Conservation (phyloP, 352 stramenopile species). For the Sclerospora graminicola region DNA sequence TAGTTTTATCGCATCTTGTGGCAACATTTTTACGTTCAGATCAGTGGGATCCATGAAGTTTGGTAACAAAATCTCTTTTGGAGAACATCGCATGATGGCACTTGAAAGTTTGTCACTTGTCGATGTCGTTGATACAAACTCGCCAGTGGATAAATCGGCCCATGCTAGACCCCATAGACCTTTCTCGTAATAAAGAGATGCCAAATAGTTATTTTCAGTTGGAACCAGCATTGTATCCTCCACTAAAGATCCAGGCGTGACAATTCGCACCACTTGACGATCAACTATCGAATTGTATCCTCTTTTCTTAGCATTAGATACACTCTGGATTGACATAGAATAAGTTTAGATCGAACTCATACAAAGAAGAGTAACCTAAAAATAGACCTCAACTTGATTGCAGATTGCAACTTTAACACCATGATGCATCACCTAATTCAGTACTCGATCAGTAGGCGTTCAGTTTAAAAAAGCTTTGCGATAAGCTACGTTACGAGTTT, state of each 20-base stretch:
- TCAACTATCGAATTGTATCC: slow-evolving; percentile 57
- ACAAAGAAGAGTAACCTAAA: too few species aligned
- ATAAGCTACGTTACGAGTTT: slow-evolving; percentile 40
- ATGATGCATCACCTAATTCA: slow-evolving; percentile 61
- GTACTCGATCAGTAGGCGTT: background rate
- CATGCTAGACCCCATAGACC: slow-evolving; percentile 48
- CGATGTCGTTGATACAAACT: slow-evolving; percentile 57
- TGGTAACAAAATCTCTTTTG: slow-evolving; percentile 61
- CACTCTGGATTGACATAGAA: slow-evolving; percentile 25
- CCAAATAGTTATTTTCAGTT: slow-evolving; percentile 74
- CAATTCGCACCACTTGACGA: slow-evolving; percentile 64
- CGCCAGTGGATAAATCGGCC: slow-evolving; percentile 67
- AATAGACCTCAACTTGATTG: slow-evolving; percentile 75
- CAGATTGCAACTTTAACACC: slow-evolving; percentile 77
- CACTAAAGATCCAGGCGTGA: slow-evolving; percentile 63
- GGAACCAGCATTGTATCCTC: slow-evolving; percentile 71
- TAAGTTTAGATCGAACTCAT: too few species aligned
- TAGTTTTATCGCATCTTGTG: slow-evolving; percentile 12
- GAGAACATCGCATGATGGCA: slow-evolving; percentile 46
- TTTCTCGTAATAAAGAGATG: slow-evolving; percentile 29
- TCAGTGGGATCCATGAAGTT: background rate
- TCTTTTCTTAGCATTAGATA: slow-evolving; percentile 32
- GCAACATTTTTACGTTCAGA: background rate
- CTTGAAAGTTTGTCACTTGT: slow-evolving; percentile 48
- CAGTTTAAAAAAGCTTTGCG: background rate